Evolutionary conservation across 208 protist genomes (phyloP), one percentile per base, ranked within the genome.

Genomic region (Trypanosoma brucei): DNA sequence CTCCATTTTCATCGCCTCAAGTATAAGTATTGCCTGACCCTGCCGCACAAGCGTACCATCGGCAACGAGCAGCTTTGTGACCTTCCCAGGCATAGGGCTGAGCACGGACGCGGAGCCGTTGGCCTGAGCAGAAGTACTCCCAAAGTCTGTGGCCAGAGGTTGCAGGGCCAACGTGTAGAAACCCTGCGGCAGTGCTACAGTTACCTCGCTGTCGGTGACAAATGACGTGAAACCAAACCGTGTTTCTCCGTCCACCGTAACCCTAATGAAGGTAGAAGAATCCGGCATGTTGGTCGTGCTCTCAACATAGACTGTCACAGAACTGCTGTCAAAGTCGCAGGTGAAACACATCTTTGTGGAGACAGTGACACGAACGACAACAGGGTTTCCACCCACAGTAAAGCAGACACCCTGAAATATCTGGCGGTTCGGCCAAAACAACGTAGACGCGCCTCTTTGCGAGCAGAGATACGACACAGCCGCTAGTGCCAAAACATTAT

Each of bases 1-100:
- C 65, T 98, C 94, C 96, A 98, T 97, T 75, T 98, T 97, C 93
- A 99, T 99, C 3, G 95, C 95, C 69, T 98, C 95, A 55, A 98
- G 65, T 0, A 96, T 81, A 40, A 98, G 50, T 13, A 98, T 55
- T 35, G 87, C 59, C 38, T 96, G 61, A 34, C 93, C 97, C 35
- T 79, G 79, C 50, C 77, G 76, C 2, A 99, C 94, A 4, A 45
- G 36, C 33, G 94, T 75, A 8, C 97, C 96, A 37, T 67, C 75
- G 11, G 67, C 38, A 3, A 94, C 93, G 36, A 75, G 52, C 6
- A 98, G 65, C 59, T 93, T 93, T 5, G 83, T 81, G 8, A 98
- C 88, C 57, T 91, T 90, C 30, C 96, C 93, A 0, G 96, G 94
- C 93, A 98, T 98, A 30, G 97, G 93, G 14, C 93, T 75, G 13